Evolutionary conservation across 192 early-diverging fungal genomes (phyloP).

Genomic region (Coemansia sp.): DNA sequence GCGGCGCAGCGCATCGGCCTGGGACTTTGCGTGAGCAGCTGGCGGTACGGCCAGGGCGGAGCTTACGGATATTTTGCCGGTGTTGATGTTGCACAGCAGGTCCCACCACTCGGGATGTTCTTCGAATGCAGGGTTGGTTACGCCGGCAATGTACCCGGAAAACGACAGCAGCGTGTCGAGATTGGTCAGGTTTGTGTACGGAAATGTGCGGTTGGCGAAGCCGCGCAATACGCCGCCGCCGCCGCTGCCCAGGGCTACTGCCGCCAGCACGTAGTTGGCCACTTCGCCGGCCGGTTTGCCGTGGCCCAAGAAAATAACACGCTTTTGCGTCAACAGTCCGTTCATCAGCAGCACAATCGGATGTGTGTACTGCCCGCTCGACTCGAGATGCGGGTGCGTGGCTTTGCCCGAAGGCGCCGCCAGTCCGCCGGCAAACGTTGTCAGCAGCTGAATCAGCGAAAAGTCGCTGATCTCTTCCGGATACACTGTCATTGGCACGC

Average conservation of each 20-base stretch:
- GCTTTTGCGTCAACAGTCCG: slow-evolving; percentile 89
- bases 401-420: slow-evolving; percentile 52
- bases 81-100: slow-evolving; percentile 91
- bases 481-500: slow-evolving; percentile 82
- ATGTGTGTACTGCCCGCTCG: slow-evolving; percentile 77
- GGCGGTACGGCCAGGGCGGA: slow-evolving; percentile 58
- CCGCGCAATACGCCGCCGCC: slow-evolving; percentile 83
- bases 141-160: slow-evolving; percentile 92
- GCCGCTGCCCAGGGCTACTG: slow-evolving; percentile 86
- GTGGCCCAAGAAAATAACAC: slow-evolving; percentile 88
- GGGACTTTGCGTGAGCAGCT: slow-evolving; percentile 20
- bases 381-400: slow-evolving; percentile 87
- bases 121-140: slow-evolving; percentile 95
- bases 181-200: slow-evolving; percentile 84
- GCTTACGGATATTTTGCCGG: slow-evolving; percentile 91
- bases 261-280: slow-evolving; percentile 87
- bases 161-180: slow-evolving; percentile 82
- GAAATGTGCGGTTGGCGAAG: slow-evolving; percentile 85
- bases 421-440: slow-evolving; percentile 62
- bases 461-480: slow-evolving; percentile 93
- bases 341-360: slow-evolving; percentile 87
- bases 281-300: slow-evolving; percentile 89
- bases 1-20: slow-evolving; percentile 44
- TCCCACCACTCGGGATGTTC: slow-evolving; percentile 95
- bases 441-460: slow-evolving; percentile 77